These are phyloP conservation scores for Eucalyptus rudis DNA, from an alignment of 345 rosid species.

Conservation along the genomic window DNA sequence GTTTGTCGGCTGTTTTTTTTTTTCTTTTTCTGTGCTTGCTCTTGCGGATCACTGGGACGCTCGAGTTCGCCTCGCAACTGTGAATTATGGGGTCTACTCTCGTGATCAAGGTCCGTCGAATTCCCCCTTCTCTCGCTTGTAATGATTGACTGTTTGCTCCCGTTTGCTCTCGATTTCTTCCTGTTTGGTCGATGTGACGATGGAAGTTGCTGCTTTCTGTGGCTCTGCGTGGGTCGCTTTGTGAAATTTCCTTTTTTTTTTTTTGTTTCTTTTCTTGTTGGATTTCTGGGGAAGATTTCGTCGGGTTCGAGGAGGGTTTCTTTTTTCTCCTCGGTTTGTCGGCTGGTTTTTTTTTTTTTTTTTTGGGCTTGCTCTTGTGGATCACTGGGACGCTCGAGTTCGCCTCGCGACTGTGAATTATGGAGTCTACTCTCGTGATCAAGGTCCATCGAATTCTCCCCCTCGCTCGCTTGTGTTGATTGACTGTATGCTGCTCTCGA, in stretches of 20 bases:
- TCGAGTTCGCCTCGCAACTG: neutral
- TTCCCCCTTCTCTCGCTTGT: neutral
- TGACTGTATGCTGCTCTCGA: neutral
- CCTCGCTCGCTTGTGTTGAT: neutral
- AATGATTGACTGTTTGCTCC: neutral
- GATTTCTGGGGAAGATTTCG: neutral
- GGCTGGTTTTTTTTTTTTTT: no score
- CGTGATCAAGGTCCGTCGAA: constrained; percentile 3
- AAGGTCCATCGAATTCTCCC: neutral
- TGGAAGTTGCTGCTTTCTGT: neutral
- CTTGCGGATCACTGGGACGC: constrained; percentile 8
- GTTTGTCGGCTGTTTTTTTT: neutral
- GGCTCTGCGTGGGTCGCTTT: neutral
- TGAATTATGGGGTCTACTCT: neutral
- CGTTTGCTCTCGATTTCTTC: neutral
- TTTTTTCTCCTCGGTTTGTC: neutral
- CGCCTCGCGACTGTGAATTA: neutral
- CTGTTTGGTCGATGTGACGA: neutral
- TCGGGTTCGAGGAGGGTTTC: neutral
- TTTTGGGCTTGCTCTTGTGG: neutral
- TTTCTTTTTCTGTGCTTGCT: neutral
- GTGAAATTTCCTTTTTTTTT: neutral
- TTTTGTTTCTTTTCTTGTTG: no score
- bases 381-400: neutral
- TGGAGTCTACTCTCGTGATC: constrained; percentile 6